phyloP scores from a whole-genome alignment of 225 moss, liverwort and hornwort species.

The Bryoerythrophyllum caledonicum region DNA sequence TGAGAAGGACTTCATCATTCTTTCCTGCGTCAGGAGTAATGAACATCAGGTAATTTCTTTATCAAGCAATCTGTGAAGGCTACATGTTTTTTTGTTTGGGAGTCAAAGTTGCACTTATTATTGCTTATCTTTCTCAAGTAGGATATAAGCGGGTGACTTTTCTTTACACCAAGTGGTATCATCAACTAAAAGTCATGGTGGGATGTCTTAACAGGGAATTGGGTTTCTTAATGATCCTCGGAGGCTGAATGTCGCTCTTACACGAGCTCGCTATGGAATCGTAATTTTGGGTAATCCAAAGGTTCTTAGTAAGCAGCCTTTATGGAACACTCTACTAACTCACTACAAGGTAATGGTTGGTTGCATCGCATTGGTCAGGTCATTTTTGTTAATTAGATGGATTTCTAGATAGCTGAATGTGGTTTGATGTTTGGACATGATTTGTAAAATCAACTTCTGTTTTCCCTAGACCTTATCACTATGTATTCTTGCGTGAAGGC shows the following conservation, averaged over 20 bases:
- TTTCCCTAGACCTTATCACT: background rate
- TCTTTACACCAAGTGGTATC: background rate
- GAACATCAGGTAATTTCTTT: slow-evolving; percentile 82
- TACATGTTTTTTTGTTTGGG: slow-evolving; percentile 4
- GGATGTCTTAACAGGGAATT: slow-evolving; percentile 60
- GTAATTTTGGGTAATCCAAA: slow-evolving; percentile 97
- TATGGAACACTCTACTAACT: slow-evolving; percentile 95
- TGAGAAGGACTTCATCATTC: slow-evolving; percentile 98
- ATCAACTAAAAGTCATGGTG: slow-evolving; percentile 4
- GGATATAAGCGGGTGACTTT: background rate
- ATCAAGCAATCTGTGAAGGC: background rate
- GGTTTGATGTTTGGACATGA: background rate
- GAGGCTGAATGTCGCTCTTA: slow-evolving; percentile 90
- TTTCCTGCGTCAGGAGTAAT: slow-evolving; percentile 97
- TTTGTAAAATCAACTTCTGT: background rate
- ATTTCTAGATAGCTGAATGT: background rate
- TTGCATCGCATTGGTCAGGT: background rate
- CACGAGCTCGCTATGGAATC: slow-evolving; percentile 87
- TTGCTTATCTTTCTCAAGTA: background rate
- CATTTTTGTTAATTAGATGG: background rate
- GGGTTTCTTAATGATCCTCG: slow-evolving; percentile 98
- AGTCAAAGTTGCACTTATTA: background rate
- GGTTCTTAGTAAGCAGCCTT: slow-evolving; percentile 95
- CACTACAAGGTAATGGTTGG: slow-evolving; percentile 76
- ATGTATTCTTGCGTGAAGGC: background rate